Evolutionary conservation across 192 early-diverging fungal genomes (phyloP), one percentile per base, ranked within the genome.

Genomic region (Coemansia sp.): DNA sequence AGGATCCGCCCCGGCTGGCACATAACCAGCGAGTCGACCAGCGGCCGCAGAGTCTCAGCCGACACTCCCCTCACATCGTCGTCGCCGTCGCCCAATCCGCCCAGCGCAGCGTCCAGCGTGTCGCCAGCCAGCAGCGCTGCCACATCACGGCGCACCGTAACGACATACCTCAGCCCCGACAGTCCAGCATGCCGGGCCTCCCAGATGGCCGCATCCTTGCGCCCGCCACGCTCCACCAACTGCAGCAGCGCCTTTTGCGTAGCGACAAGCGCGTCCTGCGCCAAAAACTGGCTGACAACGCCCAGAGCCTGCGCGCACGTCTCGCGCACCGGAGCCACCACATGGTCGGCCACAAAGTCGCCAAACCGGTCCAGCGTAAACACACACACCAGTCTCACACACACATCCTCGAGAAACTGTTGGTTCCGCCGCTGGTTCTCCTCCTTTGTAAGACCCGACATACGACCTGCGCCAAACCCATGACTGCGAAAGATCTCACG

Each of bases 51-150:
- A 5, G 95, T 93, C 3, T 94, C 90, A 0, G 98, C 95, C 12
- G 94, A 91, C 9, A 98, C 96, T 11, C 93, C 90, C 4, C 97
- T 89, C 22, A 99, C 97, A 74, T 98, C 97, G 74, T 99, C 98
- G 78, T 99, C 95, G 47, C 80, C 77, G 62, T 96, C 95, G 34
- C 88, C 88, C 36, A 99, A 78, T 1, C 95, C 98, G 20, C 90
- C 81, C 12, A 98, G 84, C 27, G 97, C 93, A 0, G 96, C 97
- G 36, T 84, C 92, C 12, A 91, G 87, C 15, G 92, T 90, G 11
- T 87, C 90, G 47, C 80, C 85, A 44, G 96, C 84, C 58, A 97
- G 83, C 39, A 90, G 78, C 10, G 88, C 85, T 3, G 97, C 90
- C 27, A 98, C 75, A 78, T 98, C 96, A 46, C 87, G 87, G 40